A percentile compares a stretch with the other conserved stretches of the same genome.
Conservation (phyloP, 2,329 filamentous ascomycete species). For the Pseudogymnoascus sp. region DNA sequence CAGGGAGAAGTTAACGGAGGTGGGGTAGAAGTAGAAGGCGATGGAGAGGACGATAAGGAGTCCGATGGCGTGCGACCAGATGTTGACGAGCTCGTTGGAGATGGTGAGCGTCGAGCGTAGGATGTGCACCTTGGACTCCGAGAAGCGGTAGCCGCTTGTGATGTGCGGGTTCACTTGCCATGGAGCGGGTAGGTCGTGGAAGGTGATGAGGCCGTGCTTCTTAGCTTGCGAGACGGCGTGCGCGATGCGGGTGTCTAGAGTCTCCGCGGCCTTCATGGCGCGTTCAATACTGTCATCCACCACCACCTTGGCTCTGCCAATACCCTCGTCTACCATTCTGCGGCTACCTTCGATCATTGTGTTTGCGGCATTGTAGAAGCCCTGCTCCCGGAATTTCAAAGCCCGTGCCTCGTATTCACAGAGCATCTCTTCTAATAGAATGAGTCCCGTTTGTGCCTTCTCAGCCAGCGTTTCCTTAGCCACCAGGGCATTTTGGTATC, state of each 20-base stretch:
- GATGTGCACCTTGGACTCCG: conserved; percentile 82
- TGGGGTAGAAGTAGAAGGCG: conserved; percentile 94
- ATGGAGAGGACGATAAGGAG: conserved; percentile 79
- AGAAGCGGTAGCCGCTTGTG: conserved; percentile 83
- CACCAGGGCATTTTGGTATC: conserved; percentile 78
- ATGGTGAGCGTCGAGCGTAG: conserved; percentile 72
- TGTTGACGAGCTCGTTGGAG: conserved; percentile 94
- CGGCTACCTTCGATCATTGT: conserved; percentile 70
- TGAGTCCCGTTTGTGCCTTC: conserved; percentile 81
- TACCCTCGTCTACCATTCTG: conserved; percentile 69
- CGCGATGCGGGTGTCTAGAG: conserved; percentile 76
- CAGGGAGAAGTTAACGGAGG: conserved; percentile 73
- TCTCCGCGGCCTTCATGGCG: conserved; percentile 73
- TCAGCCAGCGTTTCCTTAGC: conserved; percentile 83
- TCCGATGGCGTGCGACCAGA: conserved; percentile 91
- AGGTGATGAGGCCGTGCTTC: conserved; percentile 74
- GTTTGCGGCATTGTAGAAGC: conserved; percentile 63
- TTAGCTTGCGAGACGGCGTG: conserved; percentile 65
- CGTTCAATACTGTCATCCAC: conserved; percentile 75
- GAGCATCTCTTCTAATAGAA: conserved; percentile 76
- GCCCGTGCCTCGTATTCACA: conserved; percentile 77
- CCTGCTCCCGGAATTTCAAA: conserved; percentile 68
- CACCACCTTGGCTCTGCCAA: conserved; percentile 65
- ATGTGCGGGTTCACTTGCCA: conserved; percentile 97
- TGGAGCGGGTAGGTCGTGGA: conserved; percentile 81